Base-by-base conservation (phyloP, 352 stramenopile genomes). In the Nothophytophthora sp. region DNA sequence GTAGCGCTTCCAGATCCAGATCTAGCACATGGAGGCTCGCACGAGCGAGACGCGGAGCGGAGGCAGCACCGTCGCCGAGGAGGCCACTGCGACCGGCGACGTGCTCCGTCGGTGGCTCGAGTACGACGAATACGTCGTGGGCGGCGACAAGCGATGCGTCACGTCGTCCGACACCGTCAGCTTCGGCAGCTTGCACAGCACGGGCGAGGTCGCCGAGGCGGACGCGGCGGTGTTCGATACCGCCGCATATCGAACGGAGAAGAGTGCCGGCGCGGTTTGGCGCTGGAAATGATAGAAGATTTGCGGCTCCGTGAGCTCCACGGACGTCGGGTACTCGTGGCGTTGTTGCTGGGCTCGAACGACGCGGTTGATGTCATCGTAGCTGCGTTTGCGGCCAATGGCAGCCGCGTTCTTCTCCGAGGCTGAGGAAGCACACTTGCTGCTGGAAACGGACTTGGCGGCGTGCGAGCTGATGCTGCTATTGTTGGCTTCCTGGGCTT, bases 11-110 rank as follows among this genome's bases (percentile, higher is more conserved):
- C 22, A 32, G 23, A 48, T 12, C 24, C 12, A 38, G 28, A 15
- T 10, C 25, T 42, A 77, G 48, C 59, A 66, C 60, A 72, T 61
- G 39, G 67, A 77, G 5, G 67, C 60, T 54, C 67, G 67, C 5
- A 74, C 60, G 11, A 77, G 46, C 36, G 63, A 77, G n/a, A 77
- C 63, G 12, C 55, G 67, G n/a, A 77, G 56, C 32, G 67, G 63
- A 24, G 67, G 67, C 16, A 77, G 55, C 34, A 77, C 60, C 47
- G 63, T 51, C 20, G 63, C 60, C 5, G 67, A 64, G 12, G 52
- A 59, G 23, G 61, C 58, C 20, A 71, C 43, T 25, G 61, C 57
- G 27, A 76, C 57, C 33, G 61, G 61, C 5, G 66, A 63, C 36
- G 63, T 39, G 46, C 56, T 62, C 16, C 50, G 49, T 24, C 34